Evolutionary conservation across 441 rosid genomes (phyloP).

Genomic region (Metrosideros polymorpha): DNA sequence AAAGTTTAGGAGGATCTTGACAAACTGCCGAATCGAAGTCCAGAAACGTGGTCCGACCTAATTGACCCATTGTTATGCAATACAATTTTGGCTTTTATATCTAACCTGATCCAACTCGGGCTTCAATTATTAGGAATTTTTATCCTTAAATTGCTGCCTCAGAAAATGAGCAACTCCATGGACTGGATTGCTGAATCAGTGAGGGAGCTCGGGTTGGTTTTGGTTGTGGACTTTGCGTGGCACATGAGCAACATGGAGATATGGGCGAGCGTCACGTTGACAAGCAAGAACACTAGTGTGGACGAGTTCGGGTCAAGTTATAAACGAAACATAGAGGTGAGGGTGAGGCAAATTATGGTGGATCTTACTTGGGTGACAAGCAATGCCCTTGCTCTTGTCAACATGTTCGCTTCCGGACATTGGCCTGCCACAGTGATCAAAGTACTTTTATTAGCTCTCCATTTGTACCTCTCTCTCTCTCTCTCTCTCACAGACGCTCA

Average conservation of each 20-base stretch:
- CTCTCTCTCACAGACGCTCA: neutral
- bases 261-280: fast-evolving
- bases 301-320: neutral
- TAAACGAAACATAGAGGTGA: neutral
- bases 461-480: neutral
- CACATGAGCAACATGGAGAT: neutral
- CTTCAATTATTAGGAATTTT: neutral
- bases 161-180: neutral
- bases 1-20: neutral
- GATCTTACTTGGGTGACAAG: neutral
- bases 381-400: neutral
- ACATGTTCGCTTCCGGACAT: neutral
- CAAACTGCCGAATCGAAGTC: neutral
- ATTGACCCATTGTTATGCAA: neutral
- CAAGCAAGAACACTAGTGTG: neutral
- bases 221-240: neutral
- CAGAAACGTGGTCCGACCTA: neutral
- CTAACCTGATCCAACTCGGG: neutral
- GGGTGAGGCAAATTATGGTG: neutral
- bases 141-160: neutral
- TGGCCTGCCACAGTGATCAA: neutral
- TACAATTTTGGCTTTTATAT: neutral
- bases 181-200: fast-evolving
- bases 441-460: neutral
- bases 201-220: neutral